Evolutionary conservation across 345 rosid species (phyloP).

Genomic region (Luvunga scandens): DNA sequence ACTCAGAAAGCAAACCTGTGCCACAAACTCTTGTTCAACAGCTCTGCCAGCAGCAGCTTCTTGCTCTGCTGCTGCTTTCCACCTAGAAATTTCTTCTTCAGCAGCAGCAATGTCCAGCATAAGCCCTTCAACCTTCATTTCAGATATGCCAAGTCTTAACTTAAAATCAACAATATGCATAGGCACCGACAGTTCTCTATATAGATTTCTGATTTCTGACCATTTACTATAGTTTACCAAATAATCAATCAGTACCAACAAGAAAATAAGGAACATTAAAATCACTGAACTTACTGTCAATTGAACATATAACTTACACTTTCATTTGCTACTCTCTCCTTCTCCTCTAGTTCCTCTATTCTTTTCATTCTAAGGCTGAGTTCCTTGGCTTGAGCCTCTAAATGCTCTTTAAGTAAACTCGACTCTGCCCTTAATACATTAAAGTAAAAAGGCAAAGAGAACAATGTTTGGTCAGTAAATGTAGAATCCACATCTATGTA

Average conservation of each 20-base stretch:
- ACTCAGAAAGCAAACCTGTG: slow-evolving; percentile 50
- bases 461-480: slow-evolving; percentile 19
- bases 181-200: neutral
- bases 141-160: neutral
- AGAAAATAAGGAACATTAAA: neutral
- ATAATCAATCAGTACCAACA: neutral
- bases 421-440: slow-evolving; percentile 78
- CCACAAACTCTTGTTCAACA: slow-evolving; percentile 73
- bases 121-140: slow-evolving; percentile 86
- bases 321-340: slow-evolving; percentile 90
- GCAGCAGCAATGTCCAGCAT: slow-evolving; percentile 96
- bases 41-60: slow-evolving; percentile 99
- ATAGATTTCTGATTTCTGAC: slow-evolving; percentile 2
- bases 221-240: neutral
- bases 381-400: slow-evolving; percentile 80
- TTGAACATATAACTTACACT: slow-evolving; percentile 50
- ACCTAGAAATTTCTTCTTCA: slow-evolving; percentile 96
- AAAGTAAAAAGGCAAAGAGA: slow-evolving; percentile 20
- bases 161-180: slow-evolving; percentile 4
- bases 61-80: slow-evolving; percentile 99
- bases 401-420: slow-evolving; percentile 55
- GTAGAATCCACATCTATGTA: neutral
- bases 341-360: slow-evolving; percentile 86
- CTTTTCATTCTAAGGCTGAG: slow-evolving; percentile 59
- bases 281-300: slow-evolving; percentile 1